Base-by-base conservation (phyloP, 176 grass and related monocot species). In the Oryza punctata region DNA sequence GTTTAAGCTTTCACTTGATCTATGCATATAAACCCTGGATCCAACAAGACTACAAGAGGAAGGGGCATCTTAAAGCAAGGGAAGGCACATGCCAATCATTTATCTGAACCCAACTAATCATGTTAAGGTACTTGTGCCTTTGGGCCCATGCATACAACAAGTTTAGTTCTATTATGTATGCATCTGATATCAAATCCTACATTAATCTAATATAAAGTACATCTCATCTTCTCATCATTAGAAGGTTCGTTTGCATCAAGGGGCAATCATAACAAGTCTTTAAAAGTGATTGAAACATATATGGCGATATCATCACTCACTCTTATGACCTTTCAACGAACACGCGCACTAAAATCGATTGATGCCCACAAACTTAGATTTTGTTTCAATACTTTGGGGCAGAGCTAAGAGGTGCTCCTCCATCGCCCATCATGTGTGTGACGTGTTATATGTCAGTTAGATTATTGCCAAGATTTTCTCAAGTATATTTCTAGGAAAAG, bases 21-120 rank as follows among this genome's bases (percentile, higher is more conserved):
- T 80, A 66, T 61, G 57, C n/a, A 61, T 77, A 86, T 77, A 89
- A 69, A 82, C 35, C 81, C 21, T 46, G 73, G 80, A 73, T 77
- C 77, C 77, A 83, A 70, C 71, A 81, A 67, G 27, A 67, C 67
- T 82, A 74, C 79, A 88, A 71, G 52, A 66, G 30, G 67, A 87
- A 82, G 81, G 65, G 77, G 80, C 59, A 88, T 80, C 71, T 67
- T 61, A 89, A 90, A 77, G 81, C 77, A 78, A 85, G 65, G 63
- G 78, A 84, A 73, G 71, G 89, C 87, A 97, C 91, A 94, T 94
- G 89, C 87, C 80, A 87, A 91, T 91, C 89, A 97, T 90, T 71
- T 91, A 67, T 72, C 75, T 44, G 78, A 85, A 30, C 40, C 49
- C 84, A 88, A 80, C 72, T 91, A 89, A 91, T 93, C 86, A 93